These are phyloP conservation scores for Globisporangium polare DNA, from an alignment of 352 stramenopile species.

Conservation along the genomic window DNA sequence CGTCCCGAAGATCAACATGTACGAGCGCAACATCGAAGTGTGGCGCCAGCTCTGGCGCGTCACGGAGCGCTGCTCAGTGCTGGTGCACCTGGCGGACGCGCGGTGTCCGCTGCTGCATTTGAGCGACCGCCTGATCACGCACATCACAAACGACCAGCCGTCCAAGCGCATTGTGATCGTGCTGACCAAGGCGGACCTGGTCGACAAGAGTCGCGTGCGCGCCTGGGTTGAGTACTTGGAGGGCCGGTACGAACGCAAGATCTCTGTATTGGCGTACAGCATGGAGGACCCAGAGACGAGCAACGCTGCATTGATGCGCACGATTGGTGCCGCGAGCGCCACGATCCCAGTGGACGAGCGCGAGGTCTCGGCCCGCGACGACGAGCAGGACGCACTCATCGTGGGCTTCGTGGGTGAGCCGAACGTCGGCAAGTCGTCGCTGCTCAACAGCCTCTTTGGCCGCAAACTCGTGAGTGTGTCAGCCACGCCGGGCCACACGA, in stretches of 20 bases:
- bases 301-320: constrained; percentile 39
- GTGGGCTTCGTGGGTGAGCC: constrained; percentile 97
- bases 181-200: constrained; percentile 99
- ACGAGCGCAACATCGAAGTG: constrained; percentile 78
- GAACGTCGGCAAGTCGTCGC: constrained; percentile 93
- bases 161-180: constrained; percentile 95
- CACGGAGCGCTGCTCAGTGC: constrained; percentile 66
- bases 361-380: constrained; percentile 86
- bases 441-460: constrained; percentile 90
- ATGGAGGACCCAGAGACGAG: constrained; percentile 53
- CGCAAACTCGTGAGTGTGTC: constrained; percentile 81
- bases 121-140: constrained; percentile 56
- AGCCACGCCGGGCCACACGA: constrained; percentile 72
- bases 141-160: constrained; percentile 36
- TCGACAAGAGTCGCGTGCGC: constrained; percentile 74
- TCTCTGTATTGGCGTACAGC: constrained; percentile 77
- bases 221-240: constrained; percentile 92
- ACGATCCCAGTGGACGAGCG: constrained; percentile 61
- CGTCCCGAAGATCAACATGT: constrained; percentile 48
- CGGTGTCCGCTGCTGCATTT: constrained; percentile 72
- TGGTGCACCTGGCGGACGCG: constrained; percentile 73
- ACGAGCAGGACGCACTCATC: constrained; percentile 69
- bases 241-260: constrained; percentile 79
- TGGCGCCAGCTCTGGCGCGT: constrained; percentile 83
- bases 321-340: constrained; percentile 32